phyloP scores from a whole-genome alignment of 148 eudicot genomes.

The Chenopodium formosanum region DNA sequence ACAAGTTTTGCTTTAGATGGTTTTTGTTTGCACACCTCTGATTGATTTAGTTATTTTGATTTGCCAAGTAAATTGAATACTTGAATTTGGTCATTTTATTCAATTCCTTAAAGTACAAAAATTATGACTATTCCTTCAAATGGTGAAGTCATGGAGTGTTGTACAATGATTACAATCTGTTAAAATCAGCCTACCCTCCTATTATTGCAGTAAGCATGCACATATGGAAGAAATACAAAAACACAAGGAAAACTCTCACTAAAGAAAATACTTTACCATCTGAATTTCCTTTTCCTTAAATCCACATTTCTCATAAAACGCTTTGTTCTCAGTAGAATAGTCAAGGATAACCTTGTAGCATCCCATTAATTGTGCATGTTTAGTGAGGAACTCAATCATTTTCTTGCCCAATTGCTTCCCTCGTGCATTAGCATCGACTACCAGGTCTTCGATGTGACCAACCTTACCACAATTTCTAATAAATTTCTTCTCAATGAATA shows the following conservation, averaged over 20 bases:
- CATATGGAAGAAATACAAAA: not conserved
- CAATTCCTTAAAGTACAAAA: no score
- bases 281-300: slow-evolving; percentile 68
- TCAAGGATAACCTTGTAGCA: slow-evolving; percentile 97
- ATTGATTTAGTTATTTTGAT: no score
- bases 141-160: no score
- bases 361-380: slow-evolving; percentile 61
- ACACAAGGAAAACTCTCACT: not conserved
- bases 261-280: slow-evolving; percentile 81
- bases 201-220: not conserved
- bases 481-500: slow-evolving; percentile 82
- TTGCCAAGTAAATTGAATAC: no score
- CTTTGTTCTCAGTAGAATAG: slow-evolving; percentile 51
- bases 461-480: slow-evolving; percentile 79
- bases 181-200: no score
- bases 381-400: slow-evolving; percentile 50
- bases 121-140: no score
- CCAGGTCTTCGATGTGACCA: slow-evolving; percentile 91
- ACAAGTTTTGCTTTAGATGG: no score
- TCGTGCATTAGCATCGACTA: slow-evolving; percentile 61
- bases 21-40: no score
- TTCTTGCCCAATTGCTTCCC: slow-evolving; percentile 82
- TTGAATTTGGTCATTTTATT: no score
- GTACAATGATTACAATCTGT: no score
- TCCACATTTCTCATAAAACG: slow-evolving; percentile 85